Conservation (phyloP, 768 basidiomycete genomes). For the Podaxis sp. region DNA sequence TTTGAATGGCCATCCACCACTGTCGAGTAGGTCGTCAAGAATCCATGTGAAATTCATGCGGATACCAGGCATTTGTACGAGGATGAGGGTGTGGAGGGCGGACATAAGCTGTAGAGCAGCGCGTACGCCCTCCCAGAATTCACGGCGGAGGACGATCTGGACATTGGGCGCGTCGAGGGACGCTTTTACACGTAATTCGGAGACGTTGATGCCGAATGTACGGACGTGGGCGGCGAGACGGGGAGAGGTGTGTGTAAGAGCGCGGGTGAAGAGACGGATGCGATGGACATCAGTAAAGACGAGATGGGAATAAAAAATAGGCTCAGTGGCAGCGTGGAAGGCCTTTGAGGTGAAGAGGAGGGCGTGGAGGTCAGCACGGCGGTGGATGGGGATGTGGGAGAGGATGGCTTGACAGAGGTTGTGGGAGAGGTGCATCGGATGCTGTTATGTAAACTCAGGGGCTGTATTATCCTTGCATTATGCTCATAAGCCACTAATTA, state of each 20-base stretch:
- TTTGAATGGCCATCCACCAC: constrained; percentile 35
- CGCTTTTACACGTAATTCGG: background rate
- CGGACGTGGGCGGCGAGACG: constrained; percentile 41
- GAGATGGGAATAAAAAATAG: constrained; percentile 41
- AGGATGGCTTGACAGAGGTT: background rate
- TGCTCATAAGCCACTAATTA: no score
- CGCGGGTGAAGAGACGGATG: constrained; percentile 35
- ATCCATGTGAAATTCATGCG: constrained; percentile 39
- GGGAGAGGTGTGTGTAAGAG: constrained; percentile 33
- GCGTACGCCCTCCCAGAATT: constrained; percentile 46
- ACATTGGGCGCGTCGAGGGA: background rate
- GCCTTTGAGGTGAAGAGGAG: constrained; percentile 46
- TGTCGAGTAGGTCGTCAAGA: constrained; percentile 26
- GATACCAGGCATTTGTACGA: constrained; percentile 35
- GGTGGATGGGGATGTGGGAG: constrained; percentile 14
- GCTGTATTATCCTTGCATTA: background rate
- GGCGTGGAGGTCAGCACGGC: constrained; percentile 34
- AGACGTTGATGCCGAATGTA: constrained; percentile 37
- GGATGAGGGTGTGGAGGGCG: constrained; percentile 41
- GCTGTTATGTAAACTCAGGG: background rate
- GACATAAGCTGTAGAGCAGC: constrained; percentile 40
- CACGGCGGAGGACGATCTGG: constrained; percentile 21
- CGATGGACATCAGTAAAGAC: constrained; percentile 34
- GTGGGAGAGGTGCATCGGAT: background rate
- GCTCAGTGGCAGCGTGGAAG: constrained; percentile 47